These are phyloP conservation scores for Vishniacozyma victoriae DNA, from an alignment of 768 basidiomycete genomes.

Conservation along the genomic window DNA sequence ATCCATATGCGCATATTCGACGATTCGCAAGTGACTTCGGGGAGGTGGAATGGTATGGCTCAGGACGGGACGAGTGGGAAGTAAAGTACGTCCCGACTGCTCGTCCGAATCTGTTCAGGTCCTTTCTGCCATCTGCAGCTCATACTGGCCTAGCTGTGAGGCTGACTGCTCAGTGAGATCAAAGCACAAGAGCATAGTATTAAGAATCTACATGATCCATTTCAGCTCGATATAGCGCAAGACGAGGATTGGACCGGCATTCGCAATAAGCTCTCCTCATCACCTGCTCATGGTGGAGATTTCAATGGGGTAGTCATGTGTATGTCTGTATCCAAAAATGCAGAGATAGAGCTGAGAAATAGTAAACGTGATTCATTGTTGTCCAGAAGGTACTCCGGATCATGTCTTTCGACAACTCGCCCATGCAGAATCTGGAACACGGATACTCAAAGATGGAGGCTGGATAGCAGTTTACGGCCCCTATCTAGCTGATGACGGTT, in stretches of 20 bases:
- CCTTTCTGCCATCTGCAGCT: background rate
- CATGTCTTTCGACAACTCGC: slow-evolving; percentile 27
- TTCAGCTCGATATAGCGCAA: slow-evolving; percentile 14
- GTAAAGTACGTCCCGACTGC: slow-evolving; percentile 10
- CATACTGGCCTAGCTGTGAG: background rate
- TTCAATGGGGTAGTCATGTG: slow-evolving; percentile 17
- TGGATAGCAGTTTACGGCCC: slow-evolving; percentile 31
- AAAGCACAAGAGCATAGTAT: background rate
- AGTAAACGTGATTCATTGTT: slow-evolving; percentile 35
- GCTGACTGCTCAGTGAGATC: background rate
- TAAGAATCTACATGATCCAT: slow-evolving; percentile 12
- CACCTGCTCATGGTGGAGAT: background rate
- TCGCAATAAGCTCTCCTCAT: background rate
- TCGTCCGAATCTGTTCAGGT: background rate
- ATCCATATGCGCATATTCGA: slow-evolving; percentile 18
- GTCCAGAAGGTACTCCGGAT: slow-evolving; percentile 14
- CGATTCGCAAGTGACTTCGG: slow-evolving; percentile 8
- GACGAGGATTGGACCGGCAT: slow-evolving; percentile 15
- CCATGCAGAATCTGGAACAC: background rate
- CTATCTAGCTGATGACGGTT: slow-evolving; percentile 22
- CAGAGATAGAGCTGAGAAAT: slow-evolving; percentile 4
- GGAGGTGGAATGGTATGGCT: slow-evolving; percentile 21
- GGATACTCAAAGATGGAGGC: slow-evolving; percentile 8
- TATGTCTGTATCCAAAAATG: background rate
- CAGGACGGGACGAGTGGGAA: slow-evolving; percentile 15